Conservation (phyloP, 306 rosid genomes). For the Lablab purpureus region DNA sequence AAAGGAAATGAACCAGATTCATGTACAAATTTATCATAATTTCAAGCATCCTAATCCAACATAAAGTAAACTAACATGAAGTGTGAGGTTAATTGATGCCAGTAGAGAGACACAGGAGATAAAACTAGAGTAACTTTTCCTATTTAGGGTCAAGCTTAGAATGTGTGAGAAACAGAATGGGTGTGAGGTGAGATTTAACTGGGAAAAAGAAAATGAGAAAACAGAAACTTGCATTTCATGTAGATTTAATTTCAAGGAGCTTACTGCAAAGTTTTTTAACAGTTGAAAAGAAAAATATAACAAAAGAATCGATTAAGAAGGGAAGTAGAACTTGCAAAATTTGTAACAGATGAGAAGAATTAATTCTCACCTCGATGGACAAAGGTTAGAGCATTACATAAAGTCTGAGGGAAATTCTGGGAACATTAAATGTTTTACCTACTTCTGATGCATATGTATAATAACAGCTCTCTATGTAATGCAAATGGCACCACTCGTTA, state of each 20-base stretch:
- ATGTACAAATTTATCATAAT: neutral
- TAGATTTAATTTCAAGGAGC: neutral
- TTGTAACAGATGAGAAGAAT: neutral
- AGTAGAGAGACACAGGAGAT: neutral
- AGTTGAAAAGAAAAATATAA: neutral
- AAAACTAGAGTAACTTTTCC: neutral
- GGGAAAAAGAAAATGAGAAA: neutral
- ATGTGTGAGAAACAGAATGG: neutral
- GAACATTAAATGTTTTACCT: too few species aligned
- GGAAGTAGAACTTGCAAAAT: neutral
- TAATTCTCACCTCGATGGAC: conserved; percentile 21
- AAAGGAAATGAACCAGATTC: neutral
- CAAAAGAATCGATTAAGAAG: neutral
- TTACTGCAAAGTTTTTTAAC: neutral
- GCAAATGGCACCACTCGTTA: too few species aligned
- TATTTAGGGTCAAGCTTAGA: neutral
- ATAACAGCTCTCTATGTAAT: too few species aligned
- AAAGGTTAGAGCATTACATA: neutral
- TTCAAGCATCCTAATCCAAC: neutral
- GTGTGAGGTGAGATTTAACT: neutral
- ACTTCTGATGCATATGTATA: too few species aligned
- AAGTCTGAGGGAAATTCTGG: too few species aligned
- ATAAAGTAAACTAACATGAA: neutral
- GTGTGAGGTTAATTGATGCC: neutral
- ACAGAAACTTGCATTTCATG: neutral